phyloP scores from a whole-genome alignment of 371 early-diverging fungal species.

The Mortierella sp. region DNA sequence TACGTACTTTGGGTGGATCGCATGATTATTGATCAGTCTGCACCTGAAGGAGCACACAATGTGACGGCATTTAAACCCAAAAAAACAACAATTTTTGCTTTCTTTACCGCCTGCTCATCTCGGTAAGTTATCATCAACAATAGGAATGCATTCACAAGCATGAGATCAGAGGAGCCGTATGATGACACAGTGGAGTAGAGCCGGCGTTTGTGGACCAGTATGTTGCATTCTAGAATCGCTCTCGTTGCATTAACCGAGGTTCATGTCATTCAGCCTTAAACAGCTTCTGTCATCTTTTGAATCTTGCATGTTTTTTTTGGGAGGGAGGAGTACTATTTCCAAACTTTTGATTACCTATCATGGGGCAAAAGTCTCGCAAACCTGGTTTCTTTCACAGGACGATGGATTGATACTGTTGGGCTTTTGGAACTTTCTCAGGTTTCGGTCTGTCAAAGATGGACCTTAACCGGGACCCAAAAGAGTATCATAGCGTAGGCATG shows the following conservation, averaged over 20 bases:
- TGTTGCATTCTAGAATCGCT: not conserved
- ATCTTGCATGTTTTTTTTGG: not conserved
- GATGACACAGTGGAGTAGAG: constrained; percentile 42
- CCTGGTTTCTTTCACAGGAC: not conserved
- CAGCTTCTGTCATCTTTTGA: not conserved
- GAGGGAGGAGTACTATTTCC: not conserved
- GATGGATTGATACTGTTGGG: constrained; percentile 4
- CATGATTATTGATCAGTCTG: no score
- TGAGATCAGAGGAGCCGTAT: constrained; percentile 1
- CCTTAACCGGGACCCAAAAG: not conserved
- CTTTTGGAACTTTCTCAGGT: constrained; percentile 5
- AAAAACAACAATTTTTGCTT: not conserved
- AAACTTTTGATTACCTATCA: not conserved
- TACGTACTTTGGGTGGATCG: not conserved
- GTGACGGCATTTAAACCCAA: not conserved
- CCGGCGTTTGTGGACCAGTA: constrained; percentile 14
- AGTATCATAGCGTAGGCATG: constrained; percentile 3
- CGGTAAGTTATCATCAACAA: not conserved
- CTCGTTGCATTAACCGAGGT: not conserved
- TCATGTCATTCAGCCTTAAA: not conserved
- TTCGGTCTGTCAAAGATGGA: not conserved
- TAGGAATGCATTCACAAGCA: not conserved
- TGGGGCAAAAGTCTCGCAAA: not conserved
- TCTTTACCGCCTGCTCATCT: not conserved
- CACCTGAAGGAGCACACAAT: no score